phyloP scores from a whole-genome alignment of 257 asterid genomes.

The Salvia rosmarinus region DNA sequence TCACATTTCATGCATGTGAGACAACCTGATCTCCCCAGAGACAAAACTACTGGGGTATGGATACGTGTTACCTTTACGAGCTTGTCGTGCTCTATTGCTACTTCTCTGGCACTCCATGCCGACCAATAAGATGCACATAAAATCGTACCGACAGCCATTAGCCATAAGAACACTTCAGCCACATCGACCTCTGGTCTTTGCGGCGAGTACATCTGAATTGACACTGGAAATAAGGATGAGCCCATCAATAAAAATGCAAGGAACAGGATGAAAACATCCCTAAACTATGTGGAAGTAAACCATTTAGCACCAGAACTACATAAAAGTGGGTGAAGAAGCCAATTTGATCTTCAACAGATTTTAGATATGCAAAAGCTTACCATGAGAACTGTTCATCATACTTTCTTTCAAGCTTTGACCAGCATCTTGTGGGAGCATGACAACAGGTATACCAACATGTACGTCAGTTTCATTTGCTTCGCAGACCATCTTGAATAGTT shows the following conservation, averaged over 20 bases:
- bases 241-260: conserved; percentile 25
- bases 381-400: conserved; percentile 57
- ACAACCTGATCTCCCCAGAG: conserved; percentile 1
- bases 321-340: conserved; percentile 1
- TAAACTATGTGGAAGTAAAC: neutral
- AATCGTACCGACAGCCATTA: conserved; percentile 92
- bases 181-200: conserved; percentile 82
- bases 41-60: conserved; percentile 7
- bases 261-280: neutral
- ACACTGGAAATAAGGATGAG: conserved; percentile 57
- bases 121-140: conserved; percentile 93
- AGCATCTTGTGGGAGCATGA: conserved; percentile 97
- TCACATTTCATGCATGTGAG: conserved; percentile 18
- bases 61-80: conserved; percentile 60
- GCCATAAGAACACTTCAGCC: conserved; percentile 93
- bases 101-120: conserved; percentile 93
- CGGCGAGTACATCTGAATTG: conserved; percentile 90
- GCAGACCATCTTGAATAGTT: conserved; percentile 99
- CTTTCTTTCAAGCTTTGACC: conserved; percentile 61
- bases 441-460: conserved; percentile 71
- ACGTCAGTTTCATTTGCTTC: conserved; percentile 73
- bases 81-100: conserved; percentile 81
- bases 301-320: neutral
- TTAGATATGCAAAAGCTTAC: conserved; percentile 48
- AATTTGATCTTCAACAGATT: neutral